Conservation (phyloP, 371 early-diverging fungal genomes). For the Thermomucor indicae-seudaticae region DNA sequence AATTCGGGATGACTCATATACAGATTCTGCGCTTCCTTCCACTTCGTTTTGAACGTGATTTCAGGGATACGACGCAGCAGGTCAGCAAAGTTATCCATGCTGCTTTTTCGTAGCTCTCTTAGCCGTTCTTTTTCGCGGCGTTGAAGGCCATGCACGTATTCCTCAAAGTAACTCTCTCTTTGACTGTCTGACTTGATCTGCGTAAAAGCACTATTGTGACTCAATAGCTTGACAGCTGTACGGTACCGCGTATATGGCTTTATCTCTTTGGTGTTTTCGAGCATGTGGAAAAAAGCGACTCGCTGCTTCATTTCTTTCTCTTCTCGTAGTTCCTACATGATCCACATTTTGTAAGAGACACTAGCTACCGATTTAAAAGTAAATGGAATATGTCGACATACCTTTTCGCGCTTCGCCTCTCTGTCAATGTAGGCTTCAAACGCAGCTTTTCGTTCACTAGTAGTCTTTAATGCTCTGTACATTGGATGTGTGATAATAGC, state of each 20-base stretch:
- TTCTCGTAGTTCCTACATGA: constrained; percentile 32
- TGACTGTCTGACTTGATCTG: constrained; percentile 48
- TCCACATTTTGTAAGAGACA: neutral
- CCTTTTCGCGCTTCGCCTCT: constrained; percentile 49
- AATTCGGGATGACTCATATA: constrained; percentile 46
- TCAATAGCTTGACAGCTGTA: constrained; percentile 44
- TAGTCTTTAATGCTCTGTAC: constrained; percentile 81
- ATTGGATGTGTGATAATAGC: constrained; percentile 77
- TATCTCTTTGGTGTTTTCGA: constrained; percentile 39
- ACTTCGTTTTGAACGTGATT: constrained; percentile 64
- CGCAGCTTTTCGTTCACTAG: constrained; percentile 73
- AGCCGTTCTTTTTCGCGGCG: constrained; percentile 62
- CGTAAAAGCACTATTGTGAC: constrained; percentile 41
- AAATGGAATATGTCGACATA: constrained; percentile 8
- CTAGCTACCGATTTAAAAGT: neutral
- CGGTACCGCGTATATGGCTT: constrained; percentile 49
- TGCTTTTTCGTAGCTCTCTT: constrained; percentile 56
- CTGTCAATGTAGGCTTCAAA: constrained; percentile 71
- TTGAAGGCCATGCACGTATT: constrained; percentile 55
- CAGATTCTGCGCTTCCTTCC: constrained; percentile 61
- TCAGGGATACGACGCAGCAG: constrained; percentile 56
- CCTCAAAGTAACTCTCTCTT: constrained; percentile 56
- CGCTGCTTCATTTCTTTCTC: constrained; percentile 43
- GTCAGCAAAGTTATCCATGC: constrained; percentile 58
- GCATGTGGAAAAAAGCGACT: constrained; percentile 33